These are phyloP conservation scores for Cornus controversa DNA, from an alignment of 148 eudicot species.

Conservation along the genomic window DNA sequence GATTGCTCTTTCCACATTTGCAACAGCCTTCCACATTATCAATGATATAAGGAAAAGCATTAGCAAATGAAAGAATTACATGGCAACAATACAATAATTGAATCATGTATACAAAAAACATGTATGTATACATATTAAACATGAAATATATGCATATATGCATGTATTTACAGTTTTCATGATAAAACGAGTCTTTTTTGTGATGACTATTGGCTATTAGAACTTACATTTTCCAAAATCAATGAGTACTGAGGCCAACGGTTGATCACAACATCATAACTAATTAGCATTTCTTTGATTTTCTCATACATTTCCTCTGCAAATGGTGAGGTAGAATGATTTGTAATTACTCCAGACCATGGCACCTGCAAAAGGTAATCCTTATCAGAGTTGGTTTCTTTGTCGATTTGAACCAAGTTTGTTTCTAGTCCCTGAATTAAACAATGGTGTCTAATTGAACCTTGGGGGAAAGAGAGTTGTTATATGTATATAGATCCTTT, in stretches of 20 bases:
- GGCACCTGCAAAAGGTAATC: conserved; percentile 46
- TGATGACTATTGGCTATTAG: no score
- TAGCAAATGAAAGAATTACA: conserved; percentile 7
- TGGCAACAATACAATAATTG: background rate
- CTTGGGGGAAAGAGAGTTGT: background rate
- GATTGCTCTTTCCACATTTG: conserved; percentile 80
- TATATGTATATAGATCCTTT: background rate
- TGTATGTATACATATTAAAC: background rate
- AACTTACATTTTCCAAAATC: conserved; percentile 77
- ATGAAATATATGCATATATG: background rate
- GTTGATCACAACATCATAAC: conserved; percentile 76
- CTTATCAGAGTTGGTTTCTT: background rate
- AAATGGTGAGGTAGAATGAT: conserved; percentile 81
- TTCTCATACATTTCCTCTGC: conserved; percentile 74
- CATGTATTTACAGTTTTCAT: background rate
- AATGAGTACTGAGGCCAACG: conserved; percentile 86
- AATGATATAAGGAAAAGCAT: background rate
- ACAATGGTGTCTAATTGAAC: background rate
- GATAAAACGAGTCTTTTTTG: background rate
- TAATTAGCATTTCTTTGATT: conserved; percentile 50
- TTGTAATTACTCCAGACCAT: conserved; percentile 73
- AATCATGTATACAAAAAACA: background rate
- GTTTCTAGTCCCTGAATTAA: background rate
- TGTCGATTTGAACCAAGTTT: background rate
- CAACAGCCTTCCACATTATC: conserved; percentile 52